These are phyloP conservation scores for Pythium monospermum DNA, from an alignment of 352 stramenopile species.

Conservation along the genomic window DNA sequence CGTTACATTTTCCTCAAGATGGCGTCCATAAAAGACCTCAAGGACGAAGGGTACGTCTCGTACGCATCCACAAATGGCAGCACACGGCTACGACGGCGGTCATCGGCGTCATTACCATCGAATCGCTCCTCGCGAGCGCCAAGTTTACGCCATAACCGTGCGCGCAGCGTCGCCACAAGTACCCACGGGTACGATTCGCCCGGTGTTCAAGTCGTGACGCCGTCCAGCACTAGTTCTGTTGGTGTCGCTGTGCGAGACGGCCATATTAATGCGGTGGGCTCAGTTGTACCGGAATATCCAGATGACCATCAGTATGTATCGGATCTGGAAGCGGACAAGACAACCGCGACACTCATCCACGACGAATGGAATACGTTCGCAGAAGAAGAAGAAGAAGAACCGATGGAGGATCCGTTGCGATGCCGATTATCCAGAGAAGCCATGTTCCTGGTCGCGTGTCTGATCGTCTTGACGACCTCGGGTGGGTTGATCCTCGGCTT, in stretches of 20 bases:
- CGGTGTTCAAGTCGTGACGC: background rate
- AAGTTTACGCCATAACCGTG: constrained; percentile 15
- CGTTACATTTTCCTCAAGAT: constrained; percentile 44
- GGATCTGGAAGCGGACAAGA: constrained; percentile 2
- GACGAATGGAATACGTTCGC: constrained; percentile 4
- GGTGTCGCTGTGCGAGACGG: constrained; percentile 11
- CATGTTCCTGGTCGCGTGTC: constrained; percentile 56
- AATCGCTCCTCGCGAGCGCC: constrained; percentile 12
- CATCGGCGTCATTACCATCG: constrained; percentile 21
- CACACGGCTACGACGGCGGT: constrained; percentile 14
- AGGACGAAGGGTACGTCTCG: constrained; percentile 21
- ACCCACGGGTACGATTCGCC: constrained; percentile 14
- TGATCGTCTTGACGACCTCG: constrained; percentile 56
- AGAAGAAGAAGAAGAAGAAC: constrained; percentile 8
- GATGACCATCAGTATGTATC: background rate
- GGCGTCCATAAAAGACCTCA: constrained; percentile 33
- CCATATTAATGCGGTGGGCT: no score
- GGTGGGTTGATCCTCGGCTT: constrained; percentile 76
- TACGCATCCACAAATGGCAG: constrained; percentile 4
- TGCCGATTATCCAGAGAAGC: constrained; percentile 47
- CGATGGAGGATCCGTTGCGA: constrained; percentile 5
- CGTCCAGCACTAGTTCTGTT: constrained; percentile 1
- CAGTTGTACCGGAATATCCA: background rate
- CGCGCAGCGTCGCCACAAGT: background rate
- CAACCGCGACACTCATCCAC: constrained; percentile 2